Base-by-base conservation (phyloP, 23 red algal species). In the Agarophyton chilense region DNA sequence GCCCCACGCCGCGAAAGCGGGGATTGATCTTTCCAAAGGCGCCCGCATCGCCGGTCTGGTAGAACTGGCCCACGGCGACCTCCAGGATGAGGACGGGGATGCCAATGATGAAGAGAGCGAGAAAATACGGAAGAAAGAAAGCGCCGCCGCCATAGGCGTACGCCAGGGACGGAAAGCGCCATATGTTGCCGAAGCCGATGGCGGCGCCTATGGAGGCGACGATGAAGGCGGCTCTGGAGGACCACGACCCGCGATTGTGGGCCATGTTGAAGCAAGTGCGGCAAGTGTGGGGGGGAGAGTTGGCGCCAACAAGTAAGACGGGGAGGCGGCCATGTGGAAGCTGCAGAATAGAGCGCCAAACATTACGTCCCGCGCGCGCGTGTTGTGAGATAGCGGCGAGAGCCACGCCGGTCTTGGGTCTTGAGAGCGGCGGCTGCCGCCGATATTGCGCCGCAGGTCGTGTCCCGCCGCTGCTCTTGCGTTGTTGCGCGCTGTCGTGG, bases 1-100 rank as follows among this genome's bases (percentile, higher is more conserved):
- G 67, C 11, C 84, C 84, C 11, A 89, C 52, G 25, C 84, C 84
- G 26, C 84, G 45, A 16, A 78, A 76, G 51, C 72, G 84, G 16
- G 66, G 66, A 67, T 89, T 36, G 17, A 89, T 43, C 45, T 67
- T 73, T 40, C 84, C 84, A 32, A 89, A 89, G 13, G 84, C 67
- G 35, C 84, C 84, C 11, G 72, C 84, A 78, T 89, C 84, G 6
- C 84, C 84, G 18, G 84, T 89, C 40, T 89, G 84, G 43, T 89
- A 78, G 66, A 36, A 89, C 19, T 89, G 84, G 10, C 84, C 84
- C 35, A 89, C 72, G 35, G 84, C 70, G 7, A 89, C 84, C 49
- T 89, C 84, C 4, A 89, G 72, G 52, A 89, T 78, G 26, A 89
- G 49, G 7, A 89, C 60, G 17, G 84, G 84, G 55, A 89, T 89